These are phyloP conservation scores for Debaryomyces singareniensis DNA, from an alignment of 1,139 yeast genomes.

Conservation along the genomic window DNA sequence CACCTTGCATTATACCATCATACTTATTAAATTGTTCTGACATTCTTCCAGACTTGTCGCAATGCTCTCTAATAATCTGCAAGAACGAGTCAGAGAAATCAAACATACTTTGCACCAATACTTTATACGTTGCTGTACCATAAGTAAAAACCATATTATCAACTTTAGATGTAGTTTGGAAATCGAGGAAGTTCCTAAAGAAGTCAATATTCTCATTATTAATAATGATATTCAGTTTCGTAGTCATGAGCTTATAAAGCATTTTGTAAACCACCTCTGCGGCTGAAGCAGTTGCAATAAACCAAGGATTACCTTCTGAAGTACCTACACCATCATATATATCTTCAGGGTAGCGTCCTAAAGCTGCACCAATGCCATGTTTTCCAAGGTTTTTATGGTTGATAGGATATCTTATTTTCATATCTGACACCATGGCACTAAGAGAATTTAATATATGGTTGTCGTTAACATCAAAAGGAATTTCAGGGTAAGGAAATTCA, in stretches of 20 bases:
- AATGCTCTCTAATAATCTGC: slow-evolving; percentile 65
- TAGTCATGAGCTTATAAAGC: slow-evolving; percentile 19
- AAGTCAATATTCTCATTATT: slow-evolving; percentile 22
- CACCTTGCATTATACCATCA: slow-evolving; percentile 86
- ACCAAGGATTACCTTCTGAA: slow-evolving; percentile 93
- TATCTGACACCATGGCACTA: slow-evolving; percentile 52
- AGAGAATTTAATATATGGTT: slow-evolving; percentile 53
- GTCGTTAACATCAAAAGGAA: slow-evolving; percentile 59
- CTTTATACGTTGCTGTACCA: slow-evolving; percentile 41
- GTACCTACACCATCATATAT: slow-evolving; percentile 73
- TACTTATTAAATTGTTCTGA: slow-evolving; percentile 84
- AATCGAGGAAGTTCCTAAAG: slow-evolving; percentile 22
- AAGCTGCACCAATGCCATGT: slow-evolving; percentile 52
- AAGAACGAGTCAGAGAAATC: slow-evolving; percentile 72
- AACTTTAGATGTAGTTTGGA: slow-evolving; percentile 27
- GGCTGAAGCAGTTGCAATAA: slow-evolving; percentile 77
- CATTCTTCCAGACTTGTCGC: slow-evolving; percentile 67
- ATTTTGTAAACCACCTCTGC: slow-evolving; percentile 50
- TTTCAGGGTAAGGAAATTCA: slow-evolving; percentile 23
- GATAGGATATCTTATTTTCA: slow-evolving; percentile 71
- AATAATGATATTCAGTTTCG: slow-evolving; percentile 19
- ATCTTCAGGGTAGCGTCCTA: slow-evolving; percentile 95
- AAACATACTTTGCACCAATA: slow-evolving; percentile 41
- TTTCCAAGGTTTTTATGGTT: slow-evolving; percentile 44
- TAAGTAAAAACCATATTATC: slow-evolving; percentile 29